A percentile compares a stretch with the other conserved stretches of the same genome.
phyloP scores from a whole-genome alignment of 306 rosid genomes.

The Cucurbita argyrosperma region DNA sequence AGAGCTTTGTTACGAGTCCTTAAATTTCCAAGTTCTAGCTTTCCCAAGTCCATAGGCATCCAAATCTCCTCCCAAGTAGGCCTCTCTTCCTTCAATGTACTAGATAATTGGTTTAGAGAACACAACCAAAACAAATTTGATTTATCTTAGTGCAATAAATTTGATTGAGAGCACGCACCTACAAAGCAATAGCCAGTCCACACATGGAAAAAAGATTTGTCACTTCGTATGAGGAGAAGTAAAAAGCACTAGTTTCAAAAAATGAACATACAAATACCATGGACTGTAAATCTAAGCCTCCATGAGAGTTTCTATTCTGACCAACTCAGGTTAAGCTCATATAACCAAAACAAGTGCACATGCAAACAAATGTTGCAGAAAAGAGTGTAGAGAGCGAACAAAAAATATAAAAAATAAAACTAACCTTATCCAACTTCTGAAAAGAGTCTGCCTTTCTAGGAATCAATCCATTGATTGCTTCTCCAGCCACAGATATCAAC shows the following conservation, averaged over 20 bases:
- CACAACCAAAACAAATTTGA: no score
- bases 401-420: background rate
- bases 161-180: background rate
- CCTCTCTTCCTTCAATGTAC: background rate
- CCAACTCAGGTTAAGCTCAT: background rate
- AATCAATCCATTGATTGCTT: constrained; percentile 75
- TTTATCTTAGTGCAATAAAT: background rate
- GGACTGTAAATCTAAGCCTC: background rate
- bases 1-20: background rate
- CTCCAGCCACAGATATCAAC: constrained; percentile 69
- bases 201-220: background rate
- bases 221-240: background rate
- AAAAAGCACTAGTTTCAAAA: background rate
- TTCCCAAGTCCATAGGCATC: background rate
- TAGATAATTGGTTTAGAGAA: background rate
- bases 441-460: constrained; percentile 75
- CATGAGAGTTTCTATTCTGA: background rate
- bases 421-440: constrained; percentile 66
- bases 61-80: background rate
- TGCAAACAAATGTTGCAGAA: background rate
- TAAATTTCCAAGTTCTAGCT: background rate
- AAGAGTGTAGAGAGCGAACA: background rate
- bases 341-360: background rate
- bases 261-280: background rate
- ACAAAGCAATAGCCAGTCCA: background rate